These are phyloP conservation scores for Salix udensis DNA, from an alignment of 345 rosid species.

Conservation along the genomic window DNA sequence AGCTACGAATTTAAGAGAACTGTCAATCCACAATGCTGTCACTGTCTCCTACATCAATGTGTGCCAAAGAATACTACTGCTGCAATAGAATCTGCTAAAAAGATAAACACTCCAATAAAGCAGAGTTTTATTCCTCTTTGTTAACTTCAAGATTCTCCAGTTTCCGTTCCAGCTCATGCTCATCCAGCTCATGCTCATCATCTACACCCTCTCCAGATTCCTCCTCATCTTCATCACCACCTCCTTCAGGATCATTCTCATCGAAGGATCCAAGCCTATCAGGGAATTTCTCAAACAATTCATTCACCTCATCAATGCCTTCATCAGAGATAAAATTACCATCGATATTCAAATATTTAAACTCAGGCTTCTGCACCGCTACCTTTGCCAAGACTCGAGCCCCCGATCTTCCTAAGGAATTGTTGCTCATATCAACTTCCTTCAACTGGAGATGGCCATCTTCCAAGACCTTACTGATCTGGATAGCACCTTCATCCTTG, in stretches of 20 bases:
- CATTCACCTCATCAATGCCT: constrained; percentile 76
- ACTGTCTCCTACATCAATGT: constrained; percentile 14
- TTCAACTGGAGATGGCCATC: constrained; percentile 46
- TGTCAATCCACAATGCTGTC: constrained; percentile 25
- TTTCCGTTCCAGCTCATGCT: constrained; percentile 61
- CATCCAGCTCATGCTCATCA: constrained; percentile 52
- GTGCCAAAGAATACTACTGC: neutral
- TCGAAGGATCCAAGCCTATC: constrained; percentile 63
- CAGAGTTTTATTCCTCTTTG: constrained; percentile 35
- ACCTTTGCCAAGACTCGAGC: constrained; percentile 59
- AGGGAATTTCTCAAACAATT: constrained; percentile 60
- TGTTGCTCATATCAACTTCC: constrained; percentile 64
- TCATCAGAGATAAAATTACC: constrained; percentile 78
- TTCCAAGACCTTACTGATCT: constrained; percentile 59
- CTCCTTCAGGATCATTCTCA: constrained; percentile 87
- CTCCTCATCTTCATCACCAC: constrained; percentile 43
- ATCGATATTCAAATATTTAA: constrained; percentile 61
- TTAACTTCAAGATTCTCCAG: constrained; percentile 65
- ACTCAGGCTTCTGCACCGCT: constrained; percentile 56
- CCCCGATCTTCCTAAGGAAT: constrained; percentile 61
- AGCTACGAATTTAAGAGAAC: constrained; percentile 15
- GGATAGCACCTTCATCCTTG: constrained; percentile 70
- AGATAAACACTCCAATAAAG: neutral
- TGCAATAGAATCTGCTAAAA: constrained; percentile 11
- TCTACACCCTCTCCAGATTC: constrained; percentile 42